Base-by-base conservation (phyloP, 306 rosid genomes). In the Fagus sylvatica region DNA sequence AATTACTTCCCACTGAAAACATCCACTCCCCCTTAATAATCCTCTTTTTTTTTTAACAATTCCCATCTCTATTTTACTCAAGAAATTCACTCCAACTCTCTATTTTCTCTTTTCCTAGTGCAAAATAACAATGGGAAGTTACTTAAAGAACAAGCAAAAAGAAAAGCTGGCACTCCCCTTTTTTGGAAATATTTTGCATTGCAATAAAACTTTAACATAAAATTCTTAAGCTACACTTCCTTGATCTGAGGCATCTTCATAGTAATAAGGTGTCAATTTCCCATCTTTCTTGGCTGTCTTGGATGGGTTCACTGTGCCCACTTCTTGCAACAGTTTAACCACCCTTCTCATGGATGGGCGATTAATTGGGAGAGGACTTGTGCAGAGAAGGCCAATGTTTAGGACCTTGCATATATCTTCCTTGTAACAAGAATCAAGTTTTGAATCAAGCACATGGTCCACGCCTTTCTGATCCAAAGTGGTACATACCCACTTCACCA, bases 401-500 rank as follows among this genome's bases (percentile, higher is more conserved):
- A 94, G 91, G 73, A 94, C 93, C 88, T 83, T 94, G 89, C 92
- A 80, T 28, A 92, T 81, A 34, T 92, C 97, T 71, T 89, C 93
- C 81, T 88, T 90, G 91, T 74, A 87, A 81, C 93, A 89, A 30
- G 91, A 73, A 30, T 90, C 94, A 0, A 94, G 91, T 66, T 91
- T 88, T 2, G 89, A 68, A 78, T 94, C 97, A 11, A 92, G 34
- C 5, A 94, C 94, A 53, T 88, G 83, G 46, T 90, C 97, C 30
- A 90, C 87, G 0, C 96, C 97, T 59, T 90, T 91, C 82, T 90
- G 94, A 64, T 94, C 97, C 74, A 92, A 85, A 7, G 90, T 88
- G 83, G 85, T 88, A 79, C 97, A 92, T 3, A 85, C 93, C 97
- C 98, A 94, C 83, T 87, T 92, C 79, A 92, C 98, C 84, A 92